Evolutionary conservation across 148 eudicot species (phyloP).

Genomic region (Arbutus unedo): DNA sequence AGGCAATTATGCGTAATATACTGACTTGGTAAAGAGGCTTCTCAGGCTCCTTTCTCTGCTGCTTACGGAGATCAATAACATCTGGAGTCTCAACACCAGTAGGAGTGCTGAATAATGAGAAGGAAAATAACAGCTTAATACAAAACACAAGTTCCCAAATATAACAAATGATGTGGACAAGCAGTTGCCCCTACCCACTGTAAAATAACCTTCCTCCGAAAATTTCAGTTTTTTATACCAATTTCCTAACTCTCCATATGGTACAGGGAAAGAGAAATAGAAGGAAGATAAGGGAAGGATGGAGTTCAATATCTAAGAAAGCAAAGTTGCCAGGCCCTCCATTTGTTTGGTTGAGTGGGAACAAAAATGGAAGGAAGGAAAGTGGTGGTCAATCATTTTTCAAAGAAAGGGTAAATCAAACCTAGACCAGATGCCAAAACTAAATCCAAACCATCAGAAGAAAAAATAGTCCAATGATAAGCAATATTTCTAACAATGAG

Average conservation of each 20-base stretch:
- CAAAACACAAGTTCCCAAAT: neutral
- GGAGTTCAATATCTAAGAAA: neutral
- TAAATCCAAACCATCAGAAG: neutral
- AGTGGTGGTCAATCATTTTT: neutral
- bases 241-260: neutral
- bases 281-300: neutral
- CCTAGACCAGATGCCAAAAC: neutral
- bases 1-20: slow-evolving; percentile 7
- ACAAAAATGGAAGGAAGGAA: neutral
- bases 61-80: slow-evolving; percentile 98
- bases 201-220: neutral
- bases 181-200: neutral
- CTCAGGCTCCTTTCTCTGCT: slow-evolving; percentile 95
- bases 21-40: slow-evolving; percentile 65
- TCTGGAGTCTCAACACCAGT: slow-evolving; percentile 99
- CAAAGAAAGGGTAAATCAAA: neutral
- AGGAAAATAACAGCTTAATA: neutral
- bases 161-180: neutral
- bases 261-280: neutral
- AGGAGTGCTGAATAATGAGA: slow-evolving; percentile 64
- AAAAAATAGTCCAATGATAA: neutral
- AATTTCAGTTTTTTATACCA: neutral
- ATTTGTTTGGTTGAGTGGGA: neutral
- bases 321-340: neutral
- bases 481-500: neutral